Percentiles rank a stretch among this genome's conserved stretches.
Conservation (phyloP, 768 basidiomycete species). For the Psilocybe sp. region DNA sequence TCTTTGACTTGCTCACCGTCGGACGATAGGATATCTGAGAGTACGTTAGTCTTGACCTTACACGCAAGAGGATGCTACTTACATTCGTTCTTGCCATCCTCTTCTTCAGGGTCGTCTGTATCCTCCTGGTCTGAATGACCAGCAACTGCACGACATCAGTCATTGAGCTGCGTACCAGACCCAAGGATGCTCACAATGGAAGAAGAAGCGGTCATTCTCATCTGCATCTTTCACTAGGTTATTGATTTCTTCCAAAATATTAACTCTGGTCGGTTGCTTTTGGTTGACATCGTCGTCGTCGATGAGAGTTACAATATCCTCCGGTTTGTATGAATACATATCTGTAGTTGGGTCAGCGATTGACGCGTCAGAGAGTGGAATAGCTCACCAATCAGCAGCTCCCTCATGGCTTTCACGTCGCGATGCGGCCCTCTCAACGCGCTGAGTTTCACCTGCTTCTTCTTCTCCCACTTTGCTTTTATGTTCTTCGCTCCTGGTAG, state of each 20-base stretch:
- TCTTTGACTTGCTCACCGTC: conserved; percentile 37
- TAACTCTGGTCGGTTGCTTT: conserved; percentile 37
- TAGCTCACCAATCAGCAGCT: conserved; percentile 33
- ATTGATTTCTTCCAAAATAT: conserved; percentile 45
- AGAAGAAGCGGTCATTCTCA: conserved; percentile 51
- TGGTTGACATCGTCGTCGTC: conserved; percentile 31
- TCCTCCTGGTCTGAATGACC: conserved; percentile 48
- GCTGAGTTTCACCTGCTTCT: conserved; percentile 9
- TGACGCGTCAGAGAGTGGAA: background rate
- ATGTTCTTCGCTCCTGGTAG: conserved; percentile 1
- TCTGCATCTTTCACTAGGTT: conserved; percentile 41
- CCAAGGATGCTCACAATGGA: conserved; percentile 44
- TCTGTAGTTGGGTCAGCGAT: conserved; percentile 6
- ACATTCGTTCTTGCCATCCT: conserved; percentile 57
- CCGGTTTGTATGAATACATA: conserved; percentile 32
- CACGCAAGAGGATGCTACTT: conserved; percentile 3
- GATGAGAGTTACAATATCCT: conserved; percentile 42
- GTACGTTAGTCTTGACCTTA: background rate
- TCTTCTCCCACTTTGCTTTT: conserved; percentile 12
- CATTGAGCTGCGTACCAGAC: background rate
- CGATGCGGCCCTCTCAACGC: conserved; percentile 32
- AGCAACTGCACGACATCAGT: conserved; percentile 28
- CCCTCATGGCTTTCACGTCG: conserved; percentile 32
- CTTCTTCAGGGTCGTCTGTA: conserved; percentile 40
- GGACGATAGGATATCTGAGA: conserved; percentile 34